Evolutionary conservation across 805 yeast genomes (phyloP).

Genomic region (Lachancea sp.): DNA sequence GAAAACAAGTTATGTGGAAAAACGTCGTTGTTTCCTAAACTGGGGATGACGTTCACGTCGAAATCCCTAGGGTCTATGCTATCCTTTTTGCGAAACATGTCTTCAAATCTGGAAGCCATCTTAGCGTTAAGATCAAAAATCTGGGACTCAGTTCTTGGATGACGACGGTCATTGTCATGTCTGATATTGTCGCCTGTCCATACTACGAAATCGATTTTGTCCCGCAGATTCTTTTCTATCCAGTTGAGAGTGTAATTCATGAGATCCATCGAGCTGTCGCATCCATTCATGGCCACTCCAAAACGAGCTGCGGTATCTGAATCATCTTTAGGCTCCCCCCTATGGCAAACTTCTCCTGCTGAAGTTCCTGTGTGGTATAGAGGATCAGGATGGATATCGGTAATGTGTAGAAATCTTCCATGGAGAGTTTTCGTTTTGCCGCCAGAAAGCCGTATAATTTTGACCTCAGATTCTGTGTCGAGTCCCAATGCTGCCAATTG

Average conservation of each 20-base stretch:
- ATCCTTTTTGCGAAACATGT: constrained; percentile 45
- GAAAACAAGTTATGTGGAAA: constrained; percentile 83
- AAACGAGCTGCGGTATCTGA: constrained; percentile 52
- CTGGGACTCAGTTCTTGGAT: constrained; percentile 67
- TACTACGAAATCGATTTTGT: constrained; percentile 74
- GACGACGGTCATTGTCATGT: constrained; percentile 70
- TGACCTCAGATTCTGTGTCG: constrained; percentile 14
- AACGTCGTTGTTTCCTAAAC: constrained; percentile 82
- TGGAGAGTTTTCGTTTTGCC: constrained; percentile 35
- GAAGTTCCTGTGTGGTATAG: constrained; percentile 48
- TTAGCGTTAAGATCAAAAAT: constrained; percentile 63
- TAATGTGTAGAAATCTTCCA: constrained; percentile 79
- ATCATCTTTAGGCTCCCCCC: constrained; percentile 20
- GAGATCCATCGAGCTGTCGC: constrained; percentile 65
- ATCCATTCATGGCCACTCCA: constrained; percentile 71
- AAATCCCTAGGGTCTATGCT: constrained; percentile 40
- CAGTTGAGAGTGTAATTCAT: constrained; percentile 60
- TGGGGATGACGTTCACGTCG: constrained; percentile 53
- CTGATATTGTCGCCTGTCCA: constrained; percentile 91
- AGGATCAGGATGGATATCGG: constrained; percentile 84
- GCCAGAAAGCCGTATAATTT: not conserved
- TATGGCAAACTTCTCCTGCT: constrained; percentile 52
- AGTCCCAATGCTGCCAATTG: constrained; percentile 8
- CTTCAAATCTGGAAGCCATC: constrained; percentile 47
- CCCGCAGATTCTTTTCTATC: constrained; percentile 57